Base-by-base conservation (phyloP, 192 early-diverging fungal species). In the Gigaspora rosea region DNA sequence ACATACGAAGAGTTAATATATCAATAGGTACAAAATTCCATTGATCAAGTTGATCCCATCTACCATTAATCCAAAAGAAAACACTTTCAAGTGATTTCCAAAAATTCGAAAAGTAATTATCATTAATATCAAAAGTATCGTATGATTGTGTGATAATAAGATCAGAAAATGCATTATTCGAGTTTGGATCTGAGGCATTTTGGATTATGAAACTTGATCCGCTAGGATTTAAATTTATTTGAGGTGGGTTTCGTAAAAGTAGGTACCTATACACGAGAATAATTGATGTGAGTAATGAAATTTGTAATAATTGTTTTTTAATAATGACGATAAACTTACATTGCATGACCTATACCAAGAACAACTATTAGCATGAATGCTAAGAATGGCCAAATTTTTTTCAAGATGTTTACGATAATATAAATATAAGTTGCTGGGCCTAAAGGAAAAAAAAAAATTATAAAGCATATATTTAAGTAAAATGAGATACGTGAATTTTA, bases 31-130 rank as follows among this genome's bases (percentile, higher is more conserved):
- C 18, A 71, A 71, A 71, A 71, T 52, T 50, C 70, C 70, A 71
- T 35, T 71, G 46, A 8, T 33, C 48, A 32, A 71, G 12, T 56
- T 71, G 70, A 71, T 71, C 71, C 71, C 71, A 73, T 73, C 71
- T 12, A 46, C 71, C 71, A 46, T 56, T 58, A 27, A 73, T 59
- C 71, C 71, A 73, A 59, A 73, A 73, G 32, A 59, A 73, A 27
- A 73, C 71, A 2, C 56, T 41, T 41, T 59, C 10, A 11, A 59
- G 41, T 8, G 71, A 61, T 47, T 57, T 13, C 10, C 16, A 9
- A 20, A 46, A 73, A 59, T 51, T 59, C 3, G 36, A 73, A 46
- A 58, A 73, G 59, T 57, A 73, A 59, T 61, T 73, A 22, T 73
- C 71, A 56, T 7, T 36, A 12, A 18, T n/a, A 59, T 27, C 10